Evolutionary conservation across 805 yeast species (phyloP).

Genomic region (Torulaspora gathmanii): DNA sequence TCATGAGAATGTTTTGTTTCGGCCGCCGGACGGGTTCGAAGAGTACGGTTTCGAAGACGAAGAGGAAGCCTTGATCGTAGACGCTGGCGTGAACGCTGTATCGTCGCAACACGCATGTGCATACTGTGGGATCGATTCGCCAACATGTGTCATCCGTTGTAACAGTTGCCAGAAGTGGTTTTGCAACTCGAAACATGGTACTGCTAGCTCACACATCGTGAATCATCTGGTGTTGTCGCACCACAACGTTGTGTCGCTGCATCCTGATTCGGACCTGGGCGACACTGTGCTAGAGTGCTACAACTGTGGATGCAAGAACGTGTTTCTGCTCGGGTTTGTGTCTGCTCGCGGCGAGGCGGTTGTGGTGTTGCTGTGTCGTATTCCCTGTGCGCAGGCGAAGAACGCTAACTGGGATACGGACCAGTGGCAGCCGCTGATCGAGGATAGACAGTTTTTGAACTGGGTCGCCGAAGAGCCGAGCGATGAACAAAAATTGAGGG

Average conservation of each 20-base stretch:
- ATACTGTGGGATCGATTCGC: conserved; percentile 70
- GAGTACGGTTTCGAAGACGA: conserved; percentile 2
- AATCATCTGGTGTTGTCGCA: conserved; percentile 78
- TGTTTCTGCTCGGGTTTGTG: conserved; percentile 78
- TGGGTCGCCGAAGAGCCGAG: conserved; percentile 77
- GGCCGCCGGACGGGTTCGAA: neutral
- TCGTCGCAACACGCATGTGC: conserved; percentile 43
- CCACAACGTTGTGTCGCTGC: conserved; percentile 70
- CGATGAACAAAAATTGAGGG: conserved; percentile 55
- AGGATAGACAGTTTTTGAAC: conserved; percentile 66
- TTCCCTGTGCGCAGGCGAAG: conserved; percentile 78
- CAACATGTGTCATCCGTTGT: conserved; percentile 69
- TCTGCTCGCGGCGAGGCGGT: conserved; percentile 82
- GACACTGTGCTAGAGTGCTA: conserved; percentile 85
- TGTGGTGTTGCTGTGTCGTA: conserved; percentile 78
- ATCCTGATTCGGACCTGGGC: conserved; percentile 79
- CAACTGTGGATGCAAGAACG: conserved; percentile 78
- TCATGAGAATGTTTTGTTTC: conserved; percentile 1
- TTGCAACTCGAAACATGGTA: conserved; percentile 64
- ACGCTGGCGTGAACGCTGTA: neutral
- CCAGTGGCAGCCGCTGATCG: conserved; percentile 84
- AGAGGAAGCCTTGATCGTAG: conserved; percentile 4
- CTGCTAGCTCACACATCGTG: conserved; percentile 72
- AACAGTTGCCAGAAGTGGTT: conserved; percentile 80
- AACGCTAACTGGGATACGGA: conserved; percentile 81